Percentiles rank a stretch among this genome's conserved stretches.
Evolutionary conservation across 257 asterid genomes (phyloP).

Genomic region (Nicotiana tomentosiformis): DNA sequence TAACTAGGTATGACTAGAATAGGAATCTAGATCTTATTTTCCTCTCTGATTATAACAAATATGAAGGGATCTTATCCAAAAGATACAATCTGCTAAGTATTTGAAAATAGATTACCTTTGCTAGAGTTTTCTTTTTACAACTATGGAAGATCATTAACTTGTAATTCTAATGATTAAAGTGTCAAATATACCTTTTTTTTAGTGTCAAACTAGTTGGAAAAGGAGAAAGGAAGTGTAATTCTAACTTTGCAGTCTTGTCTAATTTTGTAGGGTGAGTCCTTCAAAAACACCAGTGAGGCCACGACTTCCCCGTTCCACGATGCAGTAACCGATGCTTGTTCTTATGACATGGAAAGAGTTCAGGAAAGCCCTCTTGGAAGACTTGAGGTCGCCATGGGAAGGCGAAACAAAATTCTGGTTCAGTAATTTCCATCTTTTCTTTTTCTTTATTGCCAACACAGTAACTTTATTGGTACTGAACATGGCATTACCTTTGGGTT

Average conservation of each 20-base stretch:
- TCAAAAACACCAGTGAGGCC: slow-evolving; percentile 99
- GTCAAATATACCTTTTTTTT: neutral
- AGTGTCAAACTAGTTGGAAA: neutral
- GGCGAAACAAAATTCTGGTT: neutral
- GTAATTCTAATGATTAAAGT: neutral
- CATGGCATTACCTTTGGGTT: neutral
- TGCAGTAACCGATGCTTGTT: neutral
- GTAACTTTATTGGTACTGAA: neutral
- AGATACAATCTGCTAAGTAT: neutral
- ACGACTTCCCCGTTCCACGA: slow-evolving; percentile 43
- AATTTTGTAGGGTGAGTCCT: slow-evolving; percentile 76
- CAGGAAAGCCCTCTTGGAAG: neutral
- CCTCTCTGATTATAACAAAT: neutral
- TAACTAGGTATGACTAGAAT: neutral
- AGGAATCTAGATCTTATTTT: neutral
- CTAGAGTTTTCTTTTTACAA: neutral
- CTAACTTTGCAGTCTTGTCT: neutral
- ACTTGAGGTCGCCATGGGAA: neutral
- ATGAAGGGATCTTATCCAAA: neutral
- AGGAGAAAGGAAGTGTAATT: neutral
- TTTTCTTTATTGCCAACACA: neutral
- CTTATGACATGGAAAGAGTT: slow-evolving; percentile 1
- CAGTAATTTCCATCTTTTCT: neutral
- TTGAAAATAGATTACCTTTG: neutral
- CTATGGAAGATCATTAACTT: neutral